Evolutionary conservation across 75 land plant genomes (phyloP).

Genomic region (Selaginella tamariscina): DNA sequence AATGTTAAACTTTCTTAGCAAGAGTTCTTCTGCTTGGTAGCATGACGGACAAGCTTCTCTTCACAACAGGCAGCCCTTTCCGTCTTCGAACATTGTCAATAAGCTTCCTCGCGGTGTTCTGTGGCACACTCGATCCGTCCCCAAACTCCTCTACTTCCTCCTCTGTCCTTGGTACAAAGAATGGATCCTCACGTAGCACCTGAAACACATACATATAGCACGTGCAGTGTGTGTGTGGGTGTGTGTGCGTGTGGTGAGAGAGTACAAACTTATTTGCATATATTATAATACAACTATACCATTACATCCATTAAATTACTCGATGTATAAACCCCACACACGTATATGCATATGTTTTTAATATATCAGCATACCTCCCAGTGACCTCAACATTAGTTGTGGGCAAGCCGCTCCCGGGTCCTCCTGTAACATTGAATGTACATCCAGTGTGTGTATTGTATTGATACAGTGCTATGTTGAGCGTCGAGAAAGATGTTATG

Average conservation of each 20-base stretch:
- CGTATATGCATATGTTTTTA: no score
- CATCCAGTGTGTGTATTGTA: no score
- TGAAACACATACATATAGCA: no score
- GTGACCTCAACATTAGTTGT: constrained; percentile 68
- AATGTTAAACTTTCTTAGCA: constrained; percentile 70
- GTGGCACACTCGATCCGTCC: constrained; percentile 44
- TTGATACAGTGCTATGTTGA: no score
- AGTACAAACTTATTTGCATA: not conserved
- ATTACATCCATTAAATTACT: no score
- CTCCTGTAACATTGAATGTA: no score
- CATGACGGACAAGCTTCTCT: constrained; percentile 87
- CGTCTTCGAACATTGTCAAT: constrained; percentile 74
- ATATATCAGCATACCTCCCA: constrained; percentile 66
- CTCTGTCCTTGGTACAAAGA: constrained; percentile 88
- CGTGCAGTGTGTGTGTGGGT: no score
- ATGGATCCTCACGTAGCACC: constrained; percentile 63
- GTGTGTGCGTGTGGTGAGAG: no score
- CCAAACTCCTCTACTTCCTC: constrained; percentile 80
- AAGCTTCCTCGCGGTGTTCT: constrained; percentile 72
- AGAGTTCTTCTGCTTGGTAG: constrained; percentile 78
- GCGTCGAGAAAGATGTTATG: no score
- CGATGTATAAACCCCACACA: no score
- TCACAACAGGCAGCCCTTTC: constrained; percentile 90
- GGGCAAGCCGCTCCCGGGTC: constrained; percentile 83
- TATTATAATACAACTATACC: no score